Conservation (phyloP, 23 red algal species). For the Gracilaria caudata region DNA sequence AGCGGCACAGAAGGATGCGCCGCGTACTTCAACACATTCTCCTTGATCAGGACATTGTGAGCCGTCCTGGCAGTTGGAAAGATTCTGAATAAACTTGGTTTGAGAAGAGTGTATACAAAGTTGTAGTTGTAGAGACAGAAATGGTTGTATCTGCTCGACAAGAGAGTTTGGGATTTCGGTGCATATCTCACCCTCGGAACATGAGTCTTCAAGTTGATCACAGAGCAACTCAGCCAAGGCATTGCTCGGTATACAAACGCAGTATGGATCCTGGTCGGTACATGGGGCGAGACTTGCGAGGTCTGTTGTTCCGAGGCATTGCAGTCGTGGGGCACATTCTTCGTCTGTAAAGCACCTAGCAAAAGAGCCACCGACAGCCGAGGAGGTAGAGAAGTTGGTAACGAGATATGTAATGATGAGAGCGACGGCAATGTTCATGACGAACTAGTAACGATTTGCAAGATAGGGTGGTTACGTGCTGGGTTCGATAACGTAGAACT, state of each 20-base stretch:
- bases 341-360: background rate
- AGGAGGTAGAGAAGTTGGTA: background rate
- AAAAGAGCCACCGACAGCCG: background rate
- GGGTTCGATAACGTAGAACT: no score
- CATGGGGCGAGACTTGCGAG: background rate
- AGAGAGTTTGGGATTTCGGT: conserved; percentile 3
- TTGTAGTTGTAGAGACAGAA: background rate
- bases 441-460: background rate
- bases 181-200: background rate
- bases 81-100: background rate
- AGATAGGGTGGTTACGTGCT: background rate
- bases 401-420: background rate
- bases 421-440: background rate
- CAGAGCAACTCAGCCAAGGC: background rate
- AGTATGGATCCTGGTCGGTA: background rate
- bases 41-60: background rate
- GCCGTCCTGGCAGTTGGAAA: background rate
- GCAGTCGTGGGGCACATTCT: background rate
- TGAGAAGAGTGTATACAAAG: background rate
- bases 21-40: background rate
- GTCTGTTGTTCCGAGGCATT: background rate
- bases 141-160: conserved; percentile 5
- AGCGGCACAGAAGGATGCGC: background rate
- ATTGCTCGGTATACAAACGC: background rate
- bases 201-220: background rate